phyloP scores from a whole-genome alignment of 208 protist species.

The Trypanosoma boissoni region DNA sequence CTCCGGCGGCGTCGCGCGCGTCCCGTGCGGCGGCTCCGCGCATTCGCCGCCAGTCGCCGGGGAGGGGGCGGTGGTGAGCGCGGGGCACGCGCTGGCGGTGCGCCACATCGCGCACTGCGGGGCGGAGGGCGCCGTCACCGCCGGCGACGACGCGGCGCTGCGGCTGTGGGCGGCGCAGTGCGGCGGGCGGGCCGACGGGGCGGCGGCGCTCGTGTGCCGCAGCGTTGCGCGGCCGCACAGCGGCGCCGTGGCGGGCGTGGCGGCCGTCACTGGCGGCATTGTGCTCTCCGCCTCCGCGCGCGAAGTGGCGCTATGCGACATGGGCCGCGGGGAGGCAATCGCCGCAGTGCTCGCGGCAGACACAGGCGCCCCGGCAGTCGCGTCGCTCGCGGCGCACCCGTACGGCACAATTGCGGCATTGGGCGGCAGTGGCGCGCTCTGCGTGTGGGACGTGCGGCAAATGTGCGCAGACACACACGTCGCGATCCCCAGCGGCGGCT shows the following conservation, averaged over 20 bases:
- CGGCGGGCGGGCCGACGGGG: too few relatives aligned
- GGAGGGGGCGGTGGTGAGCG: not conserved
- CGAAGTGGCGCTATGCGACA: conserved; percentile 18
- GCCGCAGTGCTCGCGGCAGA: not conserved
- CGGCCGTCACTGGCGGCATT: conserved; percentile 1
- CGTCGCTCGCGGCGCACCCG: conserved; percentile 39
- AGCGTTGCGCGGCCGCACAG: conserved; percentile 23
- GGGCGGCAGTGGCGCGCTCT: conserved; percentile 43
- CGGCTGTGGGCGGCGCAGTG: conserved; percentile 94
- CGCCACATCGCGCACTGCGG: conserved; percentile 3
- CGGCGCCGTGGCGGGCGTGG: conserved; percentile 12
- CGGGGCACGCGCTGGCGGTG: not conserved
- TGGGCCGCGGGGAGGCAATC: conserved; percentile 27
- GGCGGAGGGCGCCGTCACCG: conserved; percentile 85
- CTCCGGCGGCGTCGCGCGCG: conserved; percentile 29
- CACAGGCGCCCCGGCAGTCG: conserved; percentile 4
- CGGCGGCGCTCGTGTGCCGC: conserved; percentile 11
- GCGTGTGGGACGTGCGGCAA: conserved; percentile 90
- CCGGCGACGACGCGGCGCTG: conserved; percentile 97
- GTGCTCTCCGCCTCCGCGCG: conserved; percentile 8
- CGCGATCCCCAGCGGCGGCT: conserved; percentile 25
- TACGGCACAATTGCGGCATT: conserved; percentile 64
- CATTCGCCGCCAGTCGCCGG: not conserved
- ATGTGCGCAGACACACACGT: conserved; percentile 80
- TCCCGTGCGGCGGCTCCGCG: not conserved